Conservation (phyloP, 2,329 filamentous ascomycete genomes). For the Arthrinium puccinioides region DNA sequence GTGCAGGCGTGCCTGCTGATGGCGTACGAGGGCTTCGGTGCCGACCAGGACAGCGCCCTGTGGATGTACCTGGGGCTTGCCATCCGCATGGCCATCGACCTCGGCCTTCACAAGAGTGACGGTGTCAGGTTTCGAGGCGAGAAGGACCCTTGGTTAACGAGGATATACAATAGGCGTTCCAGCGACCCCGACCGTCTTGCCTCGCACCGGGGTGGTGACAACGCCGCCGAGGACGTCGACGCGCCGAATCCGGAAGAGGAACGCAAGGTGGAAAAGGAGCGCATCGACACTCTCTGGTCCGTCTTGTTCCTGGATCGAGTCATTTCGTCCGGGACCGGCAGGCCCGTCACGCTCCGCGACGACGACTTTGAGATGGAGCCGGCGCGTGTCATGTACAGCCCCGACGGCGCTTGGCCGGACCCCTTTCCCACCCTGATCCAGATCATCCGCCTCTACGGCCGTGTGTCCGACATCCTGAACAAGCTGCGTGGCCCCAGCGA, state of each 20-base stretch:
- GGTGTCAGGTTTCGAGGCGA: constrained; percentile 59
- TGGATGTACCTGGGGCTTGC: constrained; percentile 93
- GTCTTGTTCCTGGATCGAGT: constrained; percentile 83
- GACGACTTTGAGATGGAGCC: constrained; percentile 79
- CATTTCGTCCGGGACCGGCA: constrained; percentile 79
- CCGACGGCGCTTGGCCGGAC: constrained; percentile 61
- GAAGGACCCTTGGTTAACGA: constrained; percentile 41
- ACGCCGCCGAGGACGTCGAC: constrained; percentile 35
- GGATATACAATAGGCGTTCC: constrained; percentile 32
- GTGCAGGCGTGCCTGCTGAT: constrained; percentile 79
- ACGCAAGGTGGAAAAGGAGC: constrained; percentile 67
- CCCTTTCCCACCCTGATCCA: constrained; percentile 75
- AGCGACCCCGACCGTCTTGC: constrained; percentile 16
- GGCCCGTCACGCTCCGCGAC: constrained; percentile 75
- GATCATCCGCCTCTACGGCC: constrained; percentile 79
- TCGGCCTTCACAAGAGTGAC: constrained; percentile 76
- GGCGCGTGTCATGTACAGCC: constrained; percentile 40
- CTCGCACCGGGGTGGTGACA: constrained; percentile 20
- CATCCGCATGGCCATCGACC: constrained; percentile 74
- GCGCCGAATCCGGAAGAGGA: constrained; percentile 42
- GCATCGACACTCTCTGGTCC: constrained; percentile 83
- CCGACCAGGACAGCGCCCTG: constrained; percentile 78
- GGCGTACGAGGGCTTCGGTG: constrained; percentile 84
- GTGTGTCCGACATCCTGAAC: constrained; percentile 78
- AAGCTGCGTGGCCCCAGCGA: constrained; percentile 68